Conservation (phyloP, 257 asterid species). For the Lavandula angustifolia region DNA sequence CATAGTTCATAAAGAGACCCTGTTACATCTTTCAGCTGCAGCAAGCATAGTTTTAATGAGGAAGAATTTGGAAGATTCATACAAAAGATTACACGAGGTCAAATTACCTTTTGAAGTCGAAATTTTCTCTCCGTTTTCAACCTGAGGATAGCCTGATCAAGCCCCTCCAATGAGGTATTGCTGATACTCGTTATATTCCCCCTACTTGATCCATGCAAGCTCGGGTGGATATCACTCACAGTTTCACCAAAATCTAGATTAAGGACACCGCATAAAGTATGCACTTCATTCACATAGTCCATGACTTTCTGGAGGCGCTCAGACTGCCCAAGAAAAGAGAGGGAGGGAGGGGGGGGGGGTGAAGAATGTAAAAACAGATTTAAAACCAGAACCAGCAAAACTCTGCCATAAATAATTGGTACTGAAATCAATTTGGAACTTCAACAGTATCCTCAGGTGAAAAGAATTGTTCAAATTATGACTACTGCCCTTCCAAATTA, state of each 20-base stretch:
- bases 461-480: background rate
- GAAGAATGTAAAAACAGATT: constrained; percentile 15
- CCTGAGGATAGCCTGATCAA: constrained; percentile 62
- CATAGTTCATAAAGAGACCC: constrained; percentile 77
- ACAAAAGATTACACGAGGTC: constrained; percentile 17
- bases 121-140: constrained; percentile 72
- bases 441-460: background rate
- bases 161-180: constrained; percentile 75
- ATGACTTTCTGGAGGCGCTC: constrained; percentile 78
- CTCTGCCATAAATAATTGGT: background rate
- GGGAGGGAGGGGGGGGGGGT: too few relatives aligned
- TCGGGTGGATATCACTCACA: constrained; percentile 81
- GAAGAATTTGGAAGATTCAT: constrained; percentile 17
- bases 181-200: constrained; percentile 78
- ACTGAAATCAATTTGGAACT: constrained; percentile 11
- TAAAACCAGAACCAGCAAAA: constrained; percentile 22
- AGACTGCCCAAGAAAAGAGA: constrained; percentile 60
- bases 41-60: constrained; percentile 31
- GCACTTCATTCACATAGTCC: constrained; percentile 83
- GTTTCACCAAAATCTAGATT: constrained; percentile 77
- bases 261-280: constrained; percentile 73
- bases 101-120: constrained; percentile 79
- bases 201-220: constrained; percentile 62
- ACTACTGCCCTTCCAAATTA: background rate
- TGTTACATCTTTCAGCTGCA: constrained; percentile 84